Percentiles rank a stretch among this genome's conserved stretches.
Evolutionary conservation across 805 yeast species (phyloP).

Genomic region (Yarrowia sp.): DNA sequence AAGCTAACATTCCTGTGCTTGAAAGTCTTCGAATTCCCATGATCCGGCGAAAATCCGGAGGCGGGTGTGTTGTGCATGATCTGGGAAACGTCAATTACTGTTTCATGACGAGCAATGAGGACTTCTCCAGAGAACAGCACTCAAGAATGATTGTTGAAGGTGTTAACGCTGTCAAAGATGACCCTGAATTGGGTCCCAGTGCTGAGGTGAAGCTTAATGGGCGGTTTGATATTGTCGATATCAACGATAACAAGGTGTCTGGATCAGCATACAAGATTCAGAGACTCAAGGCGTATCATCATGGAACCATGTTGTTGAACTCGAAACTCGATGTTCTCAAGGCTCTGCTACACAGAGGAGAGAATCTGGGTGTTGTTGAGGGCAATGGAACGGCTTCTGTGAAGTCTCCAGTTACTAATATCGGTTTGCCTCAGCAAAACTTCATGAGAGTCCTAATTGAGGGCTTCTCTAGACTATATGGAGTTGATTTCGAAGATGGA

Average conservation of each 20-base stretch:
- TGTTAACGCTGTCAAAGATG: slow-evolving; percentile 44
- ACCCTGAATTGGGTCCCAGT: slow-evolving; percentile 40
- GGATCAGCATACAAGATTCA: slow-evolving; percentile 94
- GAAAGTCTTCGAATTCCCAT: slow-evolving; percentile 63
- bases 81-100: slow-evolving; percentile 86
- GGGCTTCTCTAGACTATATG: slow-evolving; percentile 53
- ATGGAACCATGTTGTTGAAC: slow-evolving; percentile 89
- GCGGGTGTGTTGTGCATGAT: slow-evolving; percentile 97
- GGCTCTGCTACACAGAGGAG: slow-evolving; percentile 62
- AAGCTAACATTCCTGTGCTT: slow-evolving; percentile 68
- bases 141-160: slow-evolving; percentile 57
- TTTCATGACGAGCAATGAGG: slow-evolving; percentile 70
- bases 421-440: slow-evolving; percentile 55
- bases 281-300: slow-evolving; percentile 84
- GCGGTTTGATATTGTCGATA: slow-evolving; percentile 76
- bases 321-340: slow-evolving; percentile 68
- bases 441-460: slow-evolving; percentile 56
- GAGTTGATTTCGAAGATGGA: slow-evolving; percentile 38
- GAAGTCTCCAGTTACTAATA: slow-evolving; percentile 76
- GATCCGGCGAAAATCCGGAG: slow-evolving; percentile 85
- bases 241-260: slow-evolving; percentile 64
- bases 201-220: slow-evolving; percentile 60
- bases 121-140: slow-evolving; percentile 65
- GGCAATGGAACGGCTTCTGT: slow-evolving; percentile 75
- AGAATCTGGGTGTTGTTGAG: slow-evolving; percentile 54